Conservation (phyloP, 441 rosid genomes). For the Gossypium schwendimanii region DNA sequence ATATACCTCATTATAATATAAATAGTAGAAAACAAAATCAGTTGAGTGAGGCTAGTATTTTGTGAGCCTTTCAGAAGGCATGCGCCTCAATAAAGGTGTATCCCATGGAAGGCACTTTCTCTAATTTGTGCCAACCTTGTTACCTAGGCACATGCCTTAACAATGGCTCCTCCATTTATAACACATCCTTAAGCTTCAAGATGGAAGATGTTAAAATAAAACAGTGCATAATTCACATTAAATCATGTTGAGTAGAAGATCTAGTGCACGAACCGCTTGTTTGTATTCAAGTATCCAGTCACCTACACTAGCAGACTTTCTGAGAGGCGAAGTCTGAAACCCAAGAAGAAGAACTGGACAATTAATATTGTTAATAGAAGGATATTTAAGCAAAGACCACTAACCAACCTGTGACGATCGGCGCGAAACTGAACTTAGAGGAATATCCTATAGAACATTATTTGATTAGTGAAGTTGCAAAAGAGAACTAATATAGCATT, state of each 20-base stretch:
- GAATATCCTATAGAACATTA: slow-evolving; percentile 67
- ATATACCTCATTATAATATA: neutral
- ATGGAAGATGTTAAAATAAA: neutral
- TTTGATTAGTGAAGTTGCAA: slow-evolving; percentile 39
- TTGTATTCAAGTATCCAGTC: slow-evolving; percentile 75
- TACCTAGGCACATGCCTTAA: neutral
- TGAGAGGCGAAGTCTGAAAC: slow-evolving; percentile 68
- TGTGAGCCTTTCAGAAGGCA: neutral
- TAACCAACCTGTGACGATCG: slow-evolving; percentile 73
- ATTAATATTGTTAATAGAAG: slow-evolving; percentile 13
- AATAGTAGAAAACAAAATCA: neutral
- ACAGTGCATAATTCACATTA: neutral
- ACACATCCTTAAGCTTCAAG: neutral
- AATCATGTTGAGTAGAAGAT: neutral
- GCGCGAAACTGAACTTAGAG: slow-evolving; percentile 66
- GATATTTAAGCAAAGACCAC: slow-evolving; percentile 21
- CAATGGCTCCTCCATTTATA: neutral
- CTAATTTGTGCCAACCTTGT: neutral
- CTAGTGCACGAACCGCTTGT: slow-evolving; percentile 42
- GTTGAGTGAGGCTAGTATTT: neutral
- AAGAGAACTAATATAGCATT: slow-evolving; percentile 15
- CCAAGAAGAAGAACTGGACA: slow-evolving; percentile 16
- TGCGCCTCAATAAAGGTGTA: neutral
- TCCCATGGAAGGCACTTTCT: neutral
- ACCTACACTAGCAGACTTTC: slow-evolving; percentile 96